Evolutionary conservation across 352 stramenopile species (phyloP).

Genomic region (Blastocystis sp.): DNA sequence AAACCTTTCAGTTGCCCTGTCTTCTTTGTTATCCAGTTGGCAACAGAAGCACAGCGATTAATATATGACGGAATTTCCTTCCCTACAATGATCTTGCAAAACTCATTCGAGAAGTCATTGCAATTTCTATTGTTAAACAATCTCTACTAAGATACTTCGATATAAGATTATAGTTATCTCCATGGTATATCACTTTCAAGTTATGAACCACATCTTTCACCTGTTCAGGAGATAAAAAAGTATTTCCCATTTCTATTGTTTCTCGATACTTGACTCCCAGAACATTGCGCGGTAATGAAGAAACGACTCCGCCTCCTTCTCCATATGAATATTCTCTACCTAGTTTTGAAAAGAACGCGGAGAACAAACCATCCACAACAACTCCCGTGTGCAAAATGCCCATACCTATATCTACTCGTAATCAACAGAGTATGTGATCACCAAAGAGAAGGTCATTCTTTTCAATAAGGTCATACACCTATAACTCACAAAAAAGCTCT

Average conservation of each 20-base stretch:
- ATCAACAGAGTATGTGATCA: background rate
- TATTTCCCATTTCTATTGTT: background rate
- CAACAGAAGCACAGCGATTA: constrained; percentile 27
- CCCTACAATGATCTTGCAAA: constrained; percentile 45
- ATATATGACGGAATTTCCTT: constrained; percentile 49
- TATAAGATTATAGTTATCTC: constrained; percentile 33
- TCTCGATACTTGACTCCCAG: constrained; percentile 7
- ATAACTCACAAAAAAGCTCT: background rate
- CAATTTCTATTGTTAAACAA: constrained; percentile 23
- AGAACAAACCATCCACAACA: constrained; percentile 14
- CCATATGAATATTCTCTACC: constrained; percentile 52
- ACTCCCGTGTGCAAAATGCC: constrained; percentile 36
- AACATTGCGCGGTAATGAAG: background rate
- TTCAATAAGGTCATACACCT: constrained; percentile 50
- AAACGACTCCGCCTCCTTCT: background rate
- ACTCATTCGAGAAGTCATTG: constrained; percentile 46
- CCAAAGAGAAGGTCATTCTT: constrained; percentile 16
- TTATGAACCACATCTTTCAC: constrained; percentile 1
- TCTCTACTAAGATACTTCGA: background rate
- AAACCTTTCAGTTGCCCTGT: background rate
- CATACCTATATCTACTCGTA: constrained; percentile 11
- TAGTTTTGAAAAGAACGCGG: background rate
- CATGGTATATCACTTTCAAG: background rate
- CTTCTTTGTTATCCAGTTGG: background rate
- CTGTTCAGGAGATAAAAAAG: constrained; percentile 7